These are phyloP conservation scores for Crotalaria pallida DNA, from an alignment of 306 rosid species.

Conservation along the genomic window DNA sequence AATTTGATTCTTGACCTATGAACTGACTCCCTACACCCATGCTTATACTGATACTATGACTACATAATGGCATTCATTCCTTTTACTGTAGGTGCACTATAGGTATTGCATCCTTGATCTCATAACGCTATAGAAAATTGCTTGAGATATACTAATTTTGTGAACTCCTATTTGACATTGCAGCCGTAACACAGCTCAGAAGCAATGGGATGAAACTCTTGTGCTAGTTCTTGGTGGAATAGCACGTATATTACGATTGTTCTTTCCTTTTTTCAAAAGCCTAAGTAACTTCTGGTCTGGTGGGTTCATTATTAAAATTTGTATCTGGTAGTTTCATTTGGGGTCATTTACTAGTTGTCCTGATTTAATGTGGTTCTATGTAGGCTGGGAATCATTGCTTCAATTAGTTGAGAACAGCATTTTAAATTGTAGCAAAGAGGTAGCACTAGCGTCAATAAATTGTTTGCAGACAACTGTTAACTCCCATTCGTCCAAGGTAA, in stretches of 20 bases:
- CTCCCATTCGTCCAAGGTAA: conserved; percentile 91
- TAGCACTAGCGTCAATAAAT: conserved; percentile 87
- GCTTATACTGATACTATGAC: conserved; percentile 7
- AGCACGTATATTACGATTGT: conserved; percentile 80
- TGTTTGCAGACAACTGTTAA: conserved; percentile 83
- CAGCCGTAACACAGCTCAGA: conserved; percentile 99
- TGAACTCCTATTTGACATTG: conserved; percentile 36
- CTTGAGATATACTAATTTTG: conserved; percentile 8
- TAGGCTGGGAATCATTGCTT: conserved; percentile 95
- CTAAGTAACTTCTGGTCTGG: conserved; percentile 86
- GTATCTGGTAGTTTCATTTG: conserved; percentile 19
- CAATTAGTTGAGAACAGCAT: conserved; percentile 79
- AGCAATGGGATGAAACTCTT: conserved; percentile 98
- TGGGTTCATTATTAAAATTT: conserved; percentile 34
- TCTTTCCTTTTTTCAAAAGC: conserved; percentile 80
- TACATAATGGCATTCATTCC: background rate
- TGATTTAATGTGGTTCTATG: conserved; percentile 26
- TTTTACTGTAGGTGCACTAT: background rate
- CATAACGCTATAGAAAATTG: background rate
- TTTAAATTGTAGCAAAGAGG: conserved; percentile 86
- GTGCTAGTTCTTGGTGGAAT: conserved; percentile 90
- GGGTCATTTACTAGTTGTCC: conserved; percentile 11
- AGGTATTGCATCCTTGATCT: background rate
- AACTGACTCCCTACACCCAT: background rate
- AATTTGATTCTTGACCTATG: background rate